These are phyloP conservation scores for Fusarium nodosum DNA, from an alignment of 2,329 filamentous ascomycete genomes.

Conservation along the genomic window DNA sequence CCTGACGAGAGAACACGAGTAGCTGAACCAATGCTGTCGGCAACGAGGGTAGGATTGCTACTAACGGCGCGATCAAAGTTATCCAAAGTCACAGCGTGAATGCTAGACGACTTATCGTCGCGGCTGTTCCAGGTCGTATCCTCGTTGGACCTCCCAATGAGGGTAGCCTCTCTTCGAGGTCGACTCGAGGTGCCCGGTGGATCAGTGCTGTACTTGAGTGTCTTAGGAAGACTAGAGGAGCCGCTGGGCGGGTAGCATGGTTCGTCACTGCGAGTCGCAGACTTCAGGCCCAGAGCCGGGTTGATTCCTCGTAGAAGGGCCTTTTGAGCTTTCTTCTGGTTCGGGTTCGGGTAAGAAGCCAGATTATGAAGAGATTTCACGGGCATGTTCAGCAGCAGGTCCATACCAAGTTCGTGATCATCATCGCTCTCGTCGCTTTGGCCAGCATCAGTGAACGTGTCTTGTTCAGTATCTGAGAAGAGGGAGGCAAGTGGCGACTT, in stretches of 20 bases:
- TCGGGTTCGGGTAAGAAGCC: constrained; percentile 69
- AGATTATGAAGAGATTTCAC: constrained; percentile 66
- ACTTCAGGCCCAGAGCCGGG: constrained; percentile 37
- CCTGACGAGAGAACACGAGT: constrained; percentile 55
- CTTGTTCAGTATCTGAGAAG: constrained; percentile 35
- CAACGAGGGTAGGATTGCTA: constrained; percentile 27
- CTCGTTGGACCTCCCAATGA: constrained; percentile 23
- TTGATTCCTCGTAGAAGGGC: constrained; percentile 56
- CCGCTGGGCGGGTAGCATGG: constrained; percentile 21
- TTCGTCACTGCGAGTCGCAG: constrained; percentile 25
- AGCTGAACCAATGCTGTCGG: constrained; percentile 34
- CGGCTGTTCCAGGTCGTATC: constrained; percentile 24
- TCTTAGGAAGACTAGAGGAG: constrained; percentile 21
- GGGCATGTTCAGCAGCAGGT: constrained; percentile 56
- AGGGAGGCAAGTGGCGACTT: constrained; percentile 40
- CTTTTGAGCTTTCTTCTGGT: constrained; percentile 65
- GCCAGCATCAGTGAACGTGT: constrained; percentile 39
- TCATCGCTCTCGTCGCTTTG: constrained; percentile 51
- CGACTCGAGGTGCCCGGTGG: constrained; percentile 16
- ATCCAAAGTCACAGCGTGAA: constrained; percentile 23
- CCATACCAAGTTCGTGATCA: constrained; percentile 49
- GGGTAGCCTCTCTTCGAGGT: constrained; percentile 28
- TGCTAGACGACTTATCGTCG: constrained; percentile 11
- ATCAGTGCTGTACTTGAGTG: constrained; percentile 16
- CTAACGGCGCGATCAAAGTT: constrained; percentile 31